Conservation (phyloP, 2,329 filamentous ascomycete genomes). For the Mycosphaerella arachidis region DNA sequence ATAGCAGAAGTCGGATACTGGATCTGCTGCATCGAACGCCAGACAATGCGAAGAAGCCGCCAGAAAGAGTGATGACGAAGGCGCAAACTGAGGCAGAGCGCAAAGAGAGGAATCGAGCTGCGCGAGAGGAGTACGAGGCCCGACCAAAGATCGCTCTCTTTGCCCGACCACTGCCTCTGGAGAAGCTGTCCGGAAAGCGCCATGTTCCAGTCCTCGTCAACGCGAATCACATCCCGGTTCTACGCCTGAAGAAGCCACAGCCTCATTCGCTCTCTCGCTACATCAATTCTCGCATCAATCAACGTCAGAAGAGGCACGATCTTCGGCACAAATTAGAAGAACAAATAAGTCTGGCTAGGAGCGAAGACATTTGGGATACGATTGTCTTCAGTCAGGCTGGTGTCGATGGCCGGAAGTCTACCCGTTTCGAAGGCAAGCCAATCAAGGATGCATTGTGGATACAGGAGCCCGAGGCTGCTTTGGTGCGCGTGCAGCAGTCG, state of each 20-base stretch:
- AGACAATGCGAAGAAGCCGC: constrained; percentile 19
- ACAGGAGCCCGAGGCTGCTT: constrained; percentile 35
- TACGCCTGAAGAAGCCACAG: constrained; percentile 65
- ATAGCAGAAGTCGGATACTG: constrained; percentile 26
- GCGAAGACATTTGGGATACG: constrained; percentile 50
- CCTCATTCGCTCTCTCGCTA: constrained; percentile 55
- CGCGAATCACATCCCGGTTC: constrained; percentile 56
- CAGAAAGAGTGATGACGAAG: constrained; percentile 1
- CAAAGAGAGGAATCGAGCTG: background rate
- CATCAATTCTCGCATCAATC: constrained; percentile 49
- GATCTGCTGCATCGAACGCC: constrained; percentile 27
- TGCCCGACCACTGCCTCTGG: constrained; percentile 26
- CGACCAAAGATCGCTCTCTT: constrained; percentile 14
- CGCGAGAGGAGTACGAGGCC: background rate
- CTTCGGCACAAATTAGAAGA: constrained; percentile 40
- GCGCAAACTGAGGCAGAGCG: background rate
- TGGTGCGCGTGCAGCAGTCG: constrained; percentile 28
- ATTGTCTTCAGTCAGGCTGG: constrained; percentile 28
- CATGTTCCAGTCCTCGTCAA: constrained; percentile 57
- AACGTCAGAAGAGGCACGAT: constrained; percentile 42
- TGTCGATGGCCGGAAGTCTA: constrained; percentile 2
- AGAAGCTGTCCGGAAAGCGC: constrained; percentile 47
- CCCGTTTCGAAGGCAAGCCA: constrained; percentile 8
- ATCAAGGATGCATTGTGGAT: constrained; percentile 30
- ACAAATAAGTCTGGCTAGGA: constrained; percentile 35